Conservation (phyloP, 1,284 basidiomycete genomes). For the Neonothopanus nambi region DNA sequence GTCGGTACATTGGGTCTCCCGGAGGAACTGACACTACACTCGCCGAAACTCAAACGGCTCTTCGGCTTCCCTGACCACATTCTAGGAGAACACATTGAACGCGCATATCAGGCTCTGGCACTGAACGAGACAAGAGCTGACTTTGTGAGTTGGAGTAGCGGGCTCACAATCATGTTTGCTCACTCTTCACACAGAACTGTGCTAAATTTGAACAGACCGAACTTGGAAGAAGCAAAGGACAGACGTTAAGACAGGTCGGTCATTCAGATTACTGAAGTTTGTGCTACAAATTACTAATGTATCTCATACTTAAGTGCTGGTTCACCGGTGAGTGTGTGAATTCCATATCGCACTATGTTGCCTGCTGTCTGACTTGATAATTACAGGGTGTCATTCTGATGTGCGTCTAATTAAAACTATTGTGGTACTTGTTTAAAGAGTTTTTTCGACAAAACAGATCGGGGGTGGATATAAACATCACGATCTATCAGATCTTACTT, state of each 20-base stretch:
- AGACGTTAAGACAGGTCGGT: slow-evolving; percentile 61
- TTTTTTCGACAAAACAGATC: slow-evolving; percentile 52
- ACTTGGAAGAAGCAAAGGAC: slow-evolving; percentile 51
- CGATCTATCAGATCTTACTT: slow-evolving; percentile 64
- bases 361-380: slow-evolving; percentile 24
- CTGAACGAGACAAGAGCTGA: slow-evolving; percentile 64
- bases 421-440: not conserved
- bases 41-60: slow-evolving; percentile 42
- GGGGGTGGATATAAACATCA: slow-evolving; percentile 69
- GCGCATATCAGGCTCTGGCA: slow-evolving; percentile 67
- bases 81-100: slow-evolving; percentile 63
- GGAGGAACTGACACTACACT: slow-evolving; percentile 52
- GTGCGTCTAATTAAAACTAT: slow-evolving; percentile 31
- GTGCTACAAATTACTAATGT: slow-evolving; percentile 16
- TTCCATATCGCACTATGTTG: not conserved
- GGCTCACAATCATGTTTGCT: not conserved
- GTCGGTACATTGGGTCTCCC: slow-evolving; percentile 70
- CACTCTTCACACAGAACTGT: slow-evolving; percentile 43
- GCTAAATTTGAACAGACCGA: slow-evolving; percentile 62
- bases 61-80: slow-evolving; percentile 64
- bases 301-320: slow-evolving; percentile 53
- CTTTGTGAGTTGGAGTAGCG: slow-evolving; percentile 48
- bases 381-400: slow-evolving; percentile 57
- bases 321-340: slow-evolving; percentile 50
- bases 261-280: not conserved